Evolutionary conservation across 2,329 filamentous ascomycete genomes (phyloP).

Genomic region (Fonsecaea erecta): DNA sequence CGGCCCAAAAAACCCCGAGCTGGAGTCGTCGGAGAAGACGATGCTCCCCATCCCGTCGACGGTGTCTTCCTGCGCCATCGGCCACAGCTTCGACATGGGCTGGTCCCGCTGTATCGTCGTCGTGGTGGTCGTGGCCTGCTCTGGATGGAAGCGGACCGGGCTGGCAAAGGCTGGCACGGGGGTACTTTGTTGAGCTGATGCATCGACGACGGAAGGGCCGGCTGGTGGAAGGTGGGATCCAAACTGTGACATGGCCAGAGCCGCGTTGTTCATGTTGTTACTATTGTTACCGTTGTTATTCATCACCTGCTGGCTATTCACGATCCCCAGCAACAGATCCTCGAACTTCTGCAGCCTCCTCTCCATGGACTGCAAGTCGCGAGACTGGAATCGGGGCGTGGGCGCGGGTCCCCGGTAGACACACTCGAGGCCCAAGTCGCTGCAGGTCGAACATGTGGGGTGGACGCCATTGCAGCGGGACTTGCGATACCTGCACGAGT

Average conservation of each 20-base stretch:
- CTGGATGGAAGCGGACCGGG: background rate
- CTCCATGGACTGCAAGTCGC: background rate
- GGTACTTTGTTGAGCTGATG: background rate
- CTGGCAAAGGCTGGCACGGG: background rate
- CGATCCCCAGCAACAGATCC: background rate
- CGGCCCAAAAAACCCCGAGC: constrained; percentile 33
- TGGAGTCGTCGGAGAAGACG: constrained; percentile 45
- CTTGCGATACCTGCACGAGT: constrained; percentile 12
- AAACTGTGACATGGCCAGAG: too few species aligned
- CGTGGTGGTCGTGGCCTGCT: too few species aligned
- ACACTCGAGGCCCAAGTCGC: constrained; percentile 8
- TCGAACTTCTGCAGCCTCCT: constrained; percentile 1
- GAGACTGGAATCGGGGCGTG: background rate
- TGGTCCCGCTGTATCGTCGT: background rate
- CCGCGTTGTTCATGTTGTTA: too few species aligned
- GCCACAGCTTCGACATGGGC: background rate
- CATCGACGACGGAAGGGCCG: background rate
- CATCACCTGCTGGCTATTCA: background rate
- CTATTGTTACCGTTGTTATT: background rate
- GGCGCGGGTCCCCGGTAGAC: constrained; percentile 6
- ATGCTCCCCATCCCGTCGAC: constrained; percentile 45
- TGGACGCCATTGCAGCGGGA: constrained; percentile 12
- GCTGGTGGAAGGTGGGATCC: background rate
- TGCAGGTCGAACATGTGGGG: constrained; percentile 5
- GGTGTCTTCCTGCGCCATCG: constrained; percentile 33